Conservation (phyloP, 805 yeast genomes). For the Nakazawaea wyomingensis region DNA sequence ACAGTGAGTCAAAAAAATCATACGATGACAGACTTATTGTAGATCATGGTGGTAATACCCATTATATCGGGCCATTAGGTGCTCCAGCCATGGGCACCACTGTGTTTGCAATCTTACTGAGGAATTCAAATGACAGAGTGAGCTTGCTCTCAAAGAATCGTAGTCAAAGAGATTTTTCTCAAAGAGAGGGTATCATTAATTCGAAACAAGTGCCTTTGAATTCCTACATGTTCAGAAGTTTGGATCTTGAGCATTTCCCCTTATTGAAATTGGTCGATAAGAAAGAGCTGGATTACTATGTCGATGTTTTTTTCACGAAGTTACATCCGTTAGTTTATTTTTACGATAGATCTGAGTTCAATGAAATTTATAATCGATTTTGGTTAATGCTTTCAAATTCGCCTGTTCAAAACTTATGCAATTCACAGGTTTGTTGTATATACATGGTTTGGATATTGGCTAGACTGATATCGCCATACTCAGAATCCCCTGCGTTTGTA, state of each 20-base stretch:
- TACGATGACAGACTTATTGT: conserved; percentile 14
- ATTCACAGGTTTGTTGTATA: conserved; percentile 16
- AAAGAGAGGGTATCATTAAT: conserved; percentile 12
- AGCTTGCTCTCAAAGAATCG: conserved; percentile 1
- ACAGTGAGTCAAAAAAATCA: background rate
- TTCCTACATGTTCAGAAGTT: background rate
- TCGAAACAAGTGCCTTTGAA: conserved; percentile 12
- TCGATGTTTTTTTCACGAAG: conserved; percentile 10
- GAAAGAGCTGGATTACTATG: conserved; percentile 14
- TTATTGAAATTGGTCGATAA: conserved; percentile 8
- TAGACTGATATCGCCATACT: conserved; percentile 2
- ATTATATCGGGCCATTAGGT: conserved; percentile 18
- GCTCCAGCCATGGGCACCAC: conserved; percentile 14
- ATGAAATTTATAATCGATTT: conserved; percentile 6
- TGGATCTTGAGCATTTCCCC: conserved; percentile 12
- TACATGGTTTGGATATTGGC: conserved; percentile 20
- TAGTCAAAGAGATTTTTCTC: conserved; percentile 2
- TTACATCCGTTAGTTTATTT: conserved; percentile 13
- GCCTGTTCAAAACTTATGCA: conserved; percentile 1
- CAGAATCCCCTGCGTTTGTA: conserved; percentile 1
- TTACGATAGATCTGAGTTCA: conserved; percentile 8
- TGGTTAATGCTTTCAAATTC: conserved; percentile 7
- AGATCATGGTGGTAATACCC: conserved; percentile 16
- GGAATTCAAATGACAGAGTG: conserved; percentile 7
- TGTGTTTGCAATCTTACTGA: conserved; percentile 7